Conservation (phyloP, 352 stramenopile genomes). For the Phytophthora rubi region DNA sequence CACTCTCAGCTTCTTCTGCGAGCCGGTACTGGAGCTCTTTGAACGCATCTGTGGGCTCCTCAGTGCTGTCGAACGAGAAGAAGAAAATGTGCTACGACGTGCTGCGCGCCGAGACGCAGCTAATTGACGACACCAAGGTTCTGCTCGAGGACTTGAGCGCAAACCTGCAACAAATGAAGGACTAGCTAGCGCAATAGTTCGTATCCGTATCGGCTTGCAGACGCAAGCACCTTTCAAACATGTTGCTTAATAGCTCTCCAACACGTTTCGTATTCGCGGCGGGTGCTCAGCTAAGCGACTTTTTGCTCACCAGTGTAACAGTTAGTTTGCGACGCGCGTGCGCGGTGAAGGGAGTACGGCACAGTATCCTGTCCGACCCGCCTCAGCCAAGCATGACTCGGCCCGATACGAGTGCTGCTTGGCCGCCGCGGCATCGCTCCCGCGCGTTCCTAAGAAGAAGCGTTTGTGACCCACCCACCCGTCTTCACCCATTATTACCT, state of each 20-base stretch:
- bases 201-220: background rate
- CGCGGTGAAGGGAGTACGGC: background rate
- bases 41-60: constrained; percentile 9
- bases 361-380: background rate
- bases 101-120: constrained; percentile 76
- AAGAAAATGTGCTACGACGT: constrained; percentile 88
- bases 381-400: background rate
- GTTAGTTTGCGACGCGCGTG: background rate
- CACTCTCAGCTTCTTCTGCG: constrained; percentile 33
- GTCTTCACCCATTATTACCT: constrained; percentile 29
- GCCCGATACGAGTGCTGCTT: constrained; percentile 3
- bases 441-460: constrained; percentile 17
- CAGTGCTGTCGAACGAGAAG: constrained; percentile 67
- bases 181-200: constrained; percentile 20
- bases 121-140: constrained; percentile 82
- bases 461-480: constrained; percentile 12
- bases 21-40: constrained; percentile 27
- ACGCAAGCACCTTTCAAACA: background rate
- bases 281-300: constrained; percentile 4
- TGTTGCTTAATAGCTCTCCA: background rate
- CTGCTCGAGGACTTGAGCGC: constrained; percentile 69
- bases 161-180: constrained; percentile 53
- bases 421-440: background rate
- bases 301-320: constrained; percentile 25
- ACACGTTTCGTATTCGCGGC: background rate